phyloP scores from a whole-genome alignment of 441 rosid genomes.

The Oxalis stricta region DNA sequence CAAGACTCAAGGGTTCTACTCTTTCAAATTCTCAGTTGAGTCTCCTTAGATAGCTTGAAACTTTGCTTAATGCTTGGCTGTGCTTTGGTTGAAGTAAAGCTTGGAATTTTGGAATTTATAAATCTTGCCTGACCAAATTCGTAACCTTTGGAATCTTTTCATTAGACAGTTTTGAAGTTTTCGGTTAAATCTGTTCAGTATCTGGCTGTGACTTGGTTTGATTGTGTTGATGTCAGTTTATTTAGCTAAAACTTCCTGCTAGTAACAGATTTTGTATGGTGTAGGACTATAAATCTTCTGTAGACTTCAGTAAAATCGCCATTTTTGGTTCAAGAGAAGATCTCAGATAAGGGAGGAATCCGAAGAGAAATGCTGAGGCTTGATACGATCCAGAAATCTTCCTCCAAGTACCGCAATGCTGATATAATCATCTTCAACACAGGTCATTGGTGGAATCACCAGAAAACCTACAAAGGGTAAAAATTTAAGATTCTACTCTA shows the following conservation, averaged over 20 bases:
- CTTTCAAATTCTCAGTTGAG: conserved; percentile 32
- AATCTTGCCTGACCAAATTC: too few relatives aligned
- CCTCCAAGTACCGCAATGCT: conserved; percentile 18
- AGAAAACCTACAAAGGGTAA: conserved; percentile 36
- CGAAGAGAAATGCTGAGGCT: conserved; percentile 32
- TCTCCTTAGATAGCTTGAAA: neutral
- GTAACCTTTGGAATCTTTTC: too few relatives aligned
- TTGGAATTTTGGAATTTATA: too few relatives aligned
- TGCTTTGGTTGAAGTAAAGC: too few relatives aligned
- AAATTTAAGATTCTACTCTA: neutral
- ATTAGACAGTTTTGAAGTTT: too few relatives aligned
- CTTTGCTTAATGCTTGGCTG: too few relatives aligned
- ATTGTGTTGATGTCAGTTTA: too few relatives aligned
- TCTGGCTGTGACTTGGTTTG: too few relatives aligned
- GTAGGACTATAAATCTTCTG: conserved; percentile 30
- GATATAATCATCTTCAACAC: conserved; percentile 49
- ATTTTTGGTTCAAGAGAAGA: conserved; percentile 33
- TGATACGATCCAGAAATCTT: conserved; percentile 28
- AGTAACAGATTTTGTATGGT: neutral
- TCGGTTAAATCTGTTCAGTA: too few relatives aligned
- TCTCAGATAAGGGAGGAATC: conserved; percentile 16
- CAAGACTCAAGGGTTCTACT: conserved; percentile 27
- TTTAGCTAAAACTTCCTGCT: too few relatives aligned
- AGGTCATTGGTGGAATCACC: conserved; percentile 63
- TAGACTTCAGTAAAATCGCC: conserved; percentile 43